These are phyloP conservation scores for Wakefieldia striispora DNA, from an alignment of 768 basidiomycete genomes.

Conservation along the genomic window DNA sequence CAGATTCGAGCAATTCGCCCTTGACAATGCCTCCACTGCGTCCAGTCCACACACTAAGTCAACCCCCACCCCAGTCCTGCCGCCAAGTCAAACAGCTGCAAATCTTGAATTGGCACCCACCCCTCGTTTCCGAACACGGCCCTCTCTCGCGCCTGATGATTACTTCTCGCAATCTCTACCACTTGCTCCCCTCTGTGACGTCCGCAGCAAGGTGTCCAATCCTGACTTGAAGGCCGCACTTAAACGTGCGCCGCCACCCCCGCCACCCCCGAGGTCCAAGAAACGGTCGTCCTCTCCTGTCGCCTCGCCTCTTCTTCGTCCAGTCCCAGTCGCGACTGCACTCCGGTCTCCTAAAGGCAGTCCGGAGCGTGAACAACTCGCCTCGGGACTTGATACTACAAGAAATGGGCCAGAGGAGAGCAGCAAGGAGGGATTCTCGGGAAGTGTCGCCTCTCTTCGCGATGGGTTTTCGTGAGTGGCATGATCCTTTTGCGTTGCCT, in stretches of 20 bases:
- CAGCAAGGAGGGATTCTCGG: conserved; percentile 12
- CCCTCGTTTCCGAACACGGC: conserved; percentile 44
- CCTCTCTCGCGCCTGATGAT: conserved; percentile 26
- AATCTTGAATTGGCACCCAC: conserved; percentile 30
- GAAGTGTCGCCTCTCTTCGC: conserved; percentile 42
- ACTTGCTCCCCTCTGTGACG: conserved; percentile 27
- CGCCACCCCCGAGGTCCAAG: too few relatives aligned
- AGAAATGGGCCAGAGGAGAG: conserved; percentile 8
- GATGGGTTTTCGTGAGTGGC: conserved; percentile 49
- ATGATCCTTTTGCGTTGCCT: not conserved
- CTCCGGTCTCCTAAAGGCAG: conserved; percentile 21
- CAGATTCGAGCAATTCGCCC: too few relatives aligned
- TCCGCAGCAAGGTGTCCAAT: conserved; percentile 50
- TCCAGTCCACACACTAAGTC: too few relatives aligned
- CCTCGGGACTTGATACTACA: not conserved
- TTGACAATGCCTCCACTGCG: too few relatives aligned
- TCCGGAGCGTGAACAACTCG: conserved; percentile 14
- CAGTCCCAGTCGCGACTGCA: conserved; percentile 41
- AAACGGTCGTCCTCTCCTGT: too few relatives aligned
- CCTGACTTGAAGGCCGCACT: conserved; percentile 48
- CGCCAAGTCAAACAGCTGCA: conserved; percentile 14
- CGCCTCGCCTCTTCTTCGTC: conserved; percentile 55
- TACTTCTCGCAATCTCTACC: conserved; percentile 14
- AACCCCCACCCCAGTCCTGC: conserved; percentile 3
- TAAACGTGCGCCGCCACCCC: conserved; percentile 62